Conservation (phyloP, 148 eudicot species). For the Vaccinium darrowii region DNA sequence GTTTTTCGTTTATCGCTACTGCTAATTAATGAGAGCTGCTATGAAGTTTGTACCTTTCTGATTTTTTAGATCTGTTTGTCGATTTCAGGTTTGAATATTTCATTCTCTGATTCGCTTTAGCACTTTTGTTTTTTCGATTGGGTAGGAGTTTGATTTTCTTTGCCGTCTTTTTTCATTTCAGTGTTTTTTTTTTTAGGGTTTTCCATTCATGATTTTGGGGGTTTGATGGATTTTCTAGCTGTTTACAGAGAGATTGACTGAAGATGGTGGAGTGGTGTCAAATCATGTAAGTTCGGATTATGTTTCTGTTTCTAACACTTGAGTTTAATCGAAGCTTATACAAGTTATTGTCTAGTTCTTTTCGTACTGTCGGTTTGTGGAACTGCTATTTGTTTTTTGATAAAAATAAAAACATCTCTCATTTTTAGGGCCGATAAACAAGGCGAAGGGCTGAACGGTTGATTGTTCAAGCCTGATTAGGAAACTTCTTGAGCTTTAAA, state of each 20-base stretch:
- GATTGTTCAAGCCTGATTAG: no score
- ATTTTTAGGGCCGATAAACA: no score
- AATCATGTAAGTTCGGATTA: neutral
- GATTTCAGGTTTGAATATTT: conserved; percentile 1
- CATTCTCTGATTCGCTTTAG: neutral
- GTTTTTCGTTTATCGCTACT: neutral
- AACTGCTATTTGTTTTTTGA: neutral
- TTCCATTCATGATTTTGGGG: neutral
- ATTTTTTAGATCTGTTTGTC: neutral
- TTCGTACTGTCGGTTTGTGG: neutral
- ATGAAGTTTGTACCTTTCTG: neutral
- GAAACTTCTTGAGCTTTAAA: no score
- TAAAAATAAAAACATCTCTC: neutral
- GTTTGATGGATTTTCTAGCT: neutral
- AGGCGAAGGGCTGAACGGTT: no score
- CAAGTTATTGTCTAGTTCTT: neutral
- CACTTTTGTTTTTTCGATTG: neutral
- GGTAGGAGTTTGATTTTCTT: neutral
- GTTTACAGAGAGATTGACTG: neutral
- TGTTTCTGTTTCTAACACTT: neutral
- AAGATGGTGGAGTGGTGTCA: neutral
- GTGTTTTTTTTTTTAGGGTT: neutral
- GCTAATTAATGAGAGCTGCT: neutral
- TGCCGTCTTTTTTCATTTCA: neutral
- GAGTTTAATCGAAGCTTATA: neutral